These are phyloP conservation scores for Naegleria gruberi DNA, from an alignment of 208 protist genomes.

Conservation along the genomic window DNA sequence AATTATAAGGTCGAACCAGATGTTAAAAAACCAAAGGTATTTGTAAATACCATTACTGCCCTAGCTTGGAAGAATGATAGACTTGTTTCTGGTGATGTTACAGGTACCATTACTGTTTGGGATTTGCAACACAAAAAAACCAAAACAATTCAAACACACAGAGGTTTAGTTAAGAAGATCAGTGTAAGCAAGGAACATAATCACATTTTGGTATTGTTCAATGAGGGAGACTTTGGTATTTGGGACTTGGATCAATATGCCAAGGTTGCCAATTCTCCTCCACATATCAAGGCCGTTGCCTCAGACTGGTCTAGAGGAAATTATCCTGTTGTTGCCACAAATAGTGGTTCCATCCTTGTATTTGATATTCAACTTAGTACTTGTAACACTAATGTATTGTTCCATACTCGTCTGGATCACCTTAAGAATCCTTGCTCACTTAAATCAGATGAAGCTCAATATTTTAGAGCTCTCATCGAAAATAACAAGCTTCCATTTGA, in stretches of 20 bases:
- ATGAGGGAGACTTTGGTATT: neutral
- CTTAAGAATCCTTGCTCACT: neutral
- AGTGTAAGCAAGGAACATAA: neutral
- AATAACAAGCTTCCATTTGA: neutral
- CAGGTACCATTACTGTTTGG: constrained; percentile 1
- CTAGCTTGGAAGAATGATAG: neutral
- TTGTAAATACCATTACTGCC: neutral
- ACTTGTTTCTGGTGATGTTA: neutral
- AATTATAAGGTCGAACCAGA: neutral
- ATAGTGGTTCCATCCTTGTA: neutral
- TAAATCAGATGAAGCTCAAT: neutral
- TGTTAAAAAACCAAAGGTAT: neutral
- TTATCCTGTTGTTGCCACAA: neutral
- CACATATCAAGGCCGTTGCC: neutral
- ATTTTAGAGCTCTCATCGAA: neutral
- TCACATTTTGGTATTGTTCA: neutral
- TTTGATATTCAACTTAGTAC: neutral
- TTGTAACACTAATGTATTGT: neutral
- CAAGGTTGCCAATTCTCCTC: neutral
- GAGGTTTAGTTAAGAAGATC: neutral
- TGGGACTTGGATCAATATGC: neutral
- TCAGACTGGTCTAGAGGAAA: neutral
- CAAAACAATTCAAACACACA: neutral
- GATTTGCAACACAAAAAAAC: neutral
- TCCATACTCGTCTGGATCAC: neutral